These are phyloP conservation scores for Trichophyton mentagrophytes DNA, from an alignment of 2,329 filamentous ascomycete genomes.

Conservation along the genomic window DNA sequence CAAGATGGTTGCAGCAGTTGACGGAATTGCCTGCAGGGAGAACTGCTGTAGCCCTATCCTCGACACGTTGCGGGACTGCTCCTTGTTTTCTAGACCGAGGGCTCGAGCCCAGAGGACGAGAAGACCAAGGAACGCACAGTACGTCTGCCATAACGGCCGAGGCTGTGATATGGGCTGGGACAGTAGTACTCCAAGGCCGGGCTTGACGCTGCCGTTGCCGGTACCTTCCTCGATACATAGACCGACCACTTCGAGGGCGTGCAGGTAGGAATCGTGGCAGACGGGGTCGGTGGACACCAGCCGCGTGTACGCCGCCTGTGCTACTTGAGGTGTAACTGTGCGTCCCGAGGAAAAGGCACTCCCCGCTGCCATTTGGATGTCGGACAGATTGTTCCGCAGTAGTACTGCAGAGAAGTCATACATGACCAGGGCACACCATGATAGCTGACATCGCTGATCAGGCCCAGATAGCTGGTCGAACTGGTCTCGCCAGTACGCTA, in stretches of 20 bases:
- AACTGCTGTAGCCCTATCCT: neutral
- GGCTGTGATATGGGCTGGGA: constrained; percentile 4
- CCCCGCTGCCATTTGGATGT: constrained; percentile 17
- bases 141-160: constrained; percentile 12
- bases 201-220: neutral
- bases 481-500: constrained; percentile 12
- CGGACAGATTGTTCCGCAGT: constrained; percentile 14
- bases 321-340: constrained; percentile 15
- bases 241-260: constrained; percentile 14
- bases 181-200: neutral
- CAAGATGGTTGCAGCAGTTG: constrained; percentile 6
- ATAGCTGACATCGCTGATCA: constrained; percentile 10
- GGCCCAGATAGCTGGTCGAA: constrained; percentile 12
- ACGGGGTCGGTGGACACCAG: constrained; percentile 13
- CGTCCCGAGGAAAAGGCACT: constrained; percentile 16
- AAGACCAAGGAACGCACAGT: constrained; percentile 13
- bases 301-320: constrained; percentile 15
- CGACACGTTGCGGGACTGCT: neutral
- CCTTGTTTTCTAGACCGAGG: constrained; percentile 10
- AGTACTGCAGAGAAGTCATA: constrained; percentile 15
- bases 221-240: constrained; percentile 12
- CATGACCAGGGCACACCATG: constrained; percentile 13
- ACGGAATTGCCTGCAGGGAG: neutral
- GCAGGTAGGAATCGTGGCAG: constrained; percentile 15
- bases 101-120: constrained; percentile 13